Conservation (phyloP, 176 grass and related monocot genomes). For the Triticum urartu region DNA sequence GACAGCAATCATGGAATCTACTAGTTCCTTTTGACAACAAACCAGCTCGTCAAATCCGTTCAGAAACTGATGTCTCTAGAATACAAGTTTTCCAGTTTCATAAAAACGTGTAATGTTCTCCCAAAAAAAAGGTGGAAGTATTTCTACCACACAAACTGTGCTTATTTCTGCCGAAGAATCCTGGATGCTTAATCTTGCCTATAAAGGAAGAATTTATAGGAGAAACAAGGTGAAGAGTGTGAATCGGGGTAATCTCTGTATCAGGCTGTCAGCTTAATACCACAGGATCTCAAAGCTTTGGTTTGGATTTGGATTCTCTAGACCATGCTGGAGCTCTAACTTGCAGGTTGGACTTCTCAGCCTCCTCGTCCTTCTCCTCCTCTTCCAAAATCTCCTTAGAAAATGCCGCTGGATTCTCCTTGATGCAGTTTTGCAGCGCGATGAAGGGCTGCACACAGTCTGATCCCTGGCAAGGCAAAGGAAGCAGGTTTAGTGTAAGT, state of each 20-base stretch:
- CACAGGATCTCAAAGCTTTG: constrained; percentile 47
- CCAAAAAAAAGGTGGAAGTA: not conserved
- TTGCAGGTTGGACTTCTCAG: constrained; percentile 48
- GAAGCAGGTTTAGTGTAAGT: not conserved
- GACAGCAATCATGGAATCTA: not conserved
- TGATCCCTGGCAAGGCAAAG: constrained; percentile 64
- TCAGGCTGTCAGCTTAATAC: constrained; percentile 19
- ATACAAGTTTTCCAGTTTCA: constrained; percentile 17
- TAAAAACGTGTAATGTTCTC: not conserved
- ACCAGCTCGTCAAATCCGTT: not conserved
- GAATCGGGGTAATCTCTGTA: not conserved
- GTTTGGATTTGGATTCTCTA: constrained; percentile 78
- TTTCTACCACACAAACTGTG: constrained; percentile 4
- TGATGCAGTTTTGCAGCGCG: constrained; percentile 85
- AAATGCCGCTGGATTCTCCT: constrained; percentile 80
- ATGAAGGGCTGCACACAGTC: constrained; percentile 85
- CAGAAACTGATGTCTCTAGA: not conserved
- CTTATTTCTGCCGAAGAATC: not conserved
- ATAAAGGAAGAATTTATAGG: not conserved
- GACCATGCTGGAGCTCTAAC: constrained; percentile 81
- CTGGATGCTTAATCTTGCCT: not conserved
- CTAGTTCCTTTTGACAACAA: not conserved
- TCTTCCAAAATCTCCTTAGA: constrained; percentile 86
- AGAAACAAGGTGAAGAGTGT: not conserved
- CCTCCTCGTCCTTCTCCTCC: constrained; percentile 65